Base-by-base conservation (phyloP, 345 rosid genomes). In the Isatis tinctoria region DNA sequence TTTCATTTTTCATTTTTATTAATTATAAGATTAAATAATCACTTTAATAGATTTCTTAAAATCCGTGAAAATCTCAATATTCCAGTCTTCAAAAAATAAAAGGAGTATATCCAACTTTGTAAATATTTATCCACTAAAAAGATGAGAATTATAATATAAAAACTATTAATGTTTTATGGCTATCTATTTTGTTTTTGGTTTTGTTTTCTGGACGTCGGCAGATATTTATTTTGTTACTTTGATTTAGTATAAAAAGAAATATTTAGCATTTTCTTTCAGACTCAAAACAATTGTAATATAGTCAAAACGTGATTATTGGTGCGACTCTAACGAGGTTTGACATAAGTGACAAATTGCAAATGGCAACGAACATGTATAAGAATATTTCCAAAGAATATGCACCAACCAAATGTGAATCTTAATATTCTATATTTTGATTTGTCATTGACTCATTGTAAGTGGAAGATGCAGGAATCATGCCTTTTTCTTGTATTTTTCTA, bases 331-430 rank as follows among this genome's bases (percentile, higher is more conserved):
- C 60, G 14, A 47, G 45, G 32, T 65, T 57, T 65, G 63, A 53
- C n/a, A 16, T 63, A 7, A 64, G 63, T 52, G 64, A 65, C 45
- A 39, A 27, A 59, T 18, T 30, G 62, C 68, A 58, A 39, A 20
- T 59, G 41, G 54, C 60, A 67, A 67, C 58, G 60, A 59, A 37
- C 51, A 47, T 22, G 24, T 47, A 20, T n/a, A 24, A 67, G 73
- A 74, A 67, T 74, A 67, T 60, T 74, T 73, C 73, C 11, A 74
- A 48, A 74, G 73, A 59, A 67, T 67, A 59, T 47, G 67, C 67
- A 66, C 78, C 78, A 67, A 59, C 73, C 62, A 74, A 59, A 67
- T 40, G 43, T 26, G 78, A 74, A 66, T 67, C 73, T 57, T 57
- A 26, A 56, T 51, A 74, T 66, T 66, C 16, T 47, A 47, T 57